phyloP scores from a whole-genome alignment of 2,329 filamentous ascomycete genomes.

The Penicillium sp. region DNA sequence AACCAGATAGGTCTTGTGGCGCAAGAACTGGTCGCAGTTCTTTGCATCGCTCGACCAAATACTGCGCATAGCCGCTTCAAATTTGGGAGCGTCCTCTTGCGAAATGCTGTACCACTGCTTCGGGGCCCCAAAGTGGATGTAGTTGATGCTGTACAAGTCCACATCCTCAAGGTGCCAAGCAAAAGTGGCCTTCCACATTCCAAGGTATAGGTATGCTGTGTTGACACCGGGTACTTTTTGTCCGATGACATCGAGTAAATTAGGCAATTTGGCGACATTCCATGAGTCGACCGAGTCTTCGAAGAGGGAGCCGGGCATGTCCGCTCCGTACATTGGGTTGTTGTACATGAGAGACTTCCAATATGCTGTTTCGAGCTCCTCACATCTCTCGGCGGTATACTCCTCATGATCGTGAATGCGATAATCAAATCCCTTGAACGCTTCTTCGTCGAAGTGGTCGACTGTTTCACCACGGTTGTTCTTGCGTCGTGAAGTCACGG shows the following conservation, averaged over 20 bases:
- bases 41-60: conserved; percentile 96
- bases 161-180: conserved; percentile 99
- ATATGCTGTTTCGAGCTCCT: conserved; percentile 90
- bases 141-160: conserved; percentile 99
- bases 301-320: conserved; percentile 94
- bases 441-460: conserved; percentile 80
- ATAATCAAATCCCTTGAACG: conserved; percentile 90
- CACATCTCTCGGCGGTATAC: conserved; percentile 85
- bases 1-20: conserved; percentile 96
- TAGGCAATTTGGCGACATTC: conserved; percentile 94
- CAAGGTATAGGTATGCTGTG: conserved; percentile 93
- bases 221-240: conserved; percentile 97
- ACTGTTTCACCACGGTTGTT: conserved; percentile 76
- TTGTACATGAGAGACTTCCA: conserved; percentile 98
- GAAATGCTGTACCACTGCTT: conserved; percentile 99
- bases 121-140: conserved; percentile 95
- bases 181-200: conserved; percentile 99
- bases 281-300: conserved; percentile 78
- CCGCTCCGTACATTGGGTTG: conserved; percentile 89
- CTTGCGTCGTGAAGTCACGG: conserved; percentile 81
- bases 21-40: conserved; percentile 90
- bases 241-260: conserved; percentile 87
- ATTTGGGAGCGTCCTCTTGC: conserved; percentile 86
- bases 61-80: conserved; percentile 80
- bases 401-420: conserved; percentile 78